A percentile compares a stretch with the other conserved stretches of the same genome.
Evolutionary conservation across 2,329 filamentous ascomycete genomes (phyloP).

Genomic region (Fusarium pseudoanthophilum): DNA sequence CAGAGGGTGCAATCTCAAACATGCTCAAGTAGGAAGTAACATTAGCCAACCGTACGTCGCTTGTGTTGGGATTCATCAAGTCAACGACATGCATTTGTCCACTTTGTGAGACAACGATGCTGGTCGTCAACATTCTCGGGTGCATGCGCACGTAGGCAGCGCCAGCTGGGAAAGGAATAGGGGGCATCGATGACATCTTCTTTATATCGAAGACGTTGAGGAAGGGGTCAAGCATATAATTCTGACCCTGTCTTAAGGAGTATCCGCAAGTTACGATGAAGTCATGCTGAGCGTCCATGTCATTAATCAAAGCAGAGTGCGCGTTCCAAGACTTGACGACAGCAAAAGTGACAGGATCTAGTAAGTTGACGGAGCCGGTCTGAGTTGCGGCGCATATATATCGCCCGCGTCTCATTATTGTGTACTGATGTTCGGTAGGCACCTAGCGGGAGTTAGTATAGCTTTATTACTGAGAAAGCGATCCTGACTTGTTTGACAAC

Average conservation of each 20-base stretch:
- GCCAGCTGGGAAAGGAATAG: constrained; percentile 91
- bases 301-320: constrained; percentile 87
- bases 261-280: constrained; percentile 96
- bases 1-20: constrained; percentile 88
- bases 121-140: constrained; percentile 92
- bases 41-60: constrained; percentile 85
- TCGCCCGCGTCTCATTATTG: constrained; percentile 88
- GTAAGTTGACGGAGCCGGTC: constrained; percentile 83
- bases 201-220: constrained; percentile 97
- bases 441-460: constrained; percentile 61
- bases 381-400: constrained; percentile 93
- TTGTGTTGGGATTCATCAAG: constrained; percentile 90
- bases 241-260: constrained; percentile 77
- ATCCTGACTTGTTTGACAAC: constrained; percentile 70
- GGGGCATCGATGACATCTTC: constrained; percentile 85
- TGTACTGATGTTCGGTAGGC: constrained; percentile 80
- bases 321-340: constrained; percentile 91
- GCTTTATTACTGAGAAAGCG: neutral
- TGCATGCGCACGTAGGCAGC: constrained; percentile 97
- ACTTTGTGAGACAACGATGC: constrained; percentile 89
- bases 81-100: constrained; percentile 97
- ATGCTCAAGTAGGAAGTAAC: constrained; percentile 78
- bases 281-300: constrained; percentile 97
- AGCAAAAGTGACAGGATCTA: constrained; percentile 81
- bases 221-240: constrained; percentile 88